phyloP scores from a whole-genome alignment of 2,329 filamentous ascomycete species.

The Aspergillus jensenii region DNA sequence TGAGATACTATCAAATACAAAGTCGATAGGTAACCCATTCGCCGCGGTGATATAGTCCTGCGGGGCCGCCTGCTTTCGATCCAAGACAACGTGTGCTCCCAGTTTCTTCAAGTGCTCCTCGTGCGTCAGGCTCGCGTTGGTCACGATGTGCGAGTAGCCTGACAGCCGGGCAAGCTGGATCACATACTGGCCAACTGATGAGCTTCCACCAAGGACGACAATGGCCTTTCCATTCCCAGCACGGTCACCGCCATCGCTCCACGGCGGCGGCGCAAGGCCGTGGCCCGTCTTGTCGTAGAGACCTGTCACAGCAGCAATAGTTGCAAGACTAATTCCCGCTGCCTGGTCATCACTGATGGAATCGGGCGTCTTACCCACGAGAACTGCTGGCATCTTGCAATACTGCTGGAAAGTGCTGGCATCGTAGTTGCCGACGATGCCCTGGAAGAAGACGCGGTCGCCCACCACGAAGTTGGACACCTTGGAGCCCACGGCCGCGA shows the following conservation, averaged over 20 bases:
- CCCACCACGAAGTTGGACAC: conserved; percentile 21
- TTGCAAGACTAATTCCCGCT: conserved; percentile 24
- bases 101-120: conserved; percentile 18
- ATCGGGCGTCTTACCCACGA: conserved; percentile 33
- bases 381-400: conserved; percentile 32
- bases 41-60: conserved; percentile 27
- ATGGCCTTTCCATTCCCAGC: conserved; percentile 21
- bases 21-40: conserved; percentile 26
- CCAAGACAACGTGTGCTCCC: conserved; percentile 30
- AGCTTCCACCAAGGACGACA: conserved; percentile 37
- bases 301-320: conserved; percentile 17
- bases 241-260: conserved; percentile 23
- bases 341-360: conserved; percentile 32
- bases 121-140: conserved; percentile 31
- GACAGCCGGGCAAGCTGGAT: conserved; percentile 36
- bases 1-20: conserved; percentile 35
- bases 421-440: conserved; percentile 31
- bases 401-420: conserved; percentile 40
- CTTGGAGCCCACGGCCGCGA: conserved; percentile 18
- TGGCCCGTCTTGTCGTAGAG: conserved; percentile 19
- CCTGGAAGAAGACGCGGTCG: conserved; percentile 37
- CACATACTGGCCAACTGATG: conserved; percentile 36
- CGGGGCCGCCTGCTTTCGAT: conserved; percentile 15
- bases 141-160: conserved; percentile 34
- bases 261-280: conserved; percentile 29